These are phyloP conservation scores for Bryoerythrophyllum caledonicum DNA, from an alignment of 225 moss, liverwort and hornwort genomes.

Conservation along the genomic window DNA sequence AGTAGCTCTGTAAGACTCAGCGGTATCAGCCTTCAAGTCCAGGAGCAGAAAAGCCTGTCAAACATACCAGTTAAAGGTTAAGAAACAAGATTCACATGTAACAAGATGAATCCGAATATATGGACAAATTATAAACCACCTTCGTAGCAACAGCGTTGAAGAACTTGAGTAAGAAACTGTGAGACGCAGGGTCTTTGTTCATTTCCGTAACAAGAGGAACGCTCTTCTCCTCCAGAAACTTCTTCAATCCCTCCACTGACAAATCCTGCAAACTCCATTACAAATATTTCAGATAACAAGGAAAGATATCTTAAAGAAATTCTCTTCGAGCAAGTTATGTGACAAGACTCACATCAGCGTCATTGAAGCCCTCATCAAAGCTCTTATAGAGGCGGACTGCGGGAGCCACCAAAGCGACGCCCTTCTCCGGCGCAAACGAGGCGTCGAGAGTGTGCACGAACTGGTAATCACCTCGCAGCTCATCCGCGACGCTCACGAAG, in stretches of 20 bases:
- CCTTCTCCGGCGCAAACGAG: slow-evolving; percentile 60
- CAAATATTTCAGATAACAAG: neutral
- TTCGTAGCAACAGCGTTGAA: slow-evolving; percentile 76
- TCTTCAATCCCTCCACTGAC: slow-evolving; percentile 56
- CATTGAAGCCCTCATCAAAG: slow-evolving; percentile 86
- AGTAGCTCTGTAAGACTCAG: slow-evolving; percentile 43
- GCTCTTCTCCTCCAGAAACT: slow-evolving; percentile 68
- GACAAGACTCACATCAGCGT: slow-evolving; percentile 54
- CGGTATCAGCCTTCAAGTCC: slow-evolving; percentile 54
- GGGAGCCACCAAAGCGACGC: slow-evolving; percentile 55
- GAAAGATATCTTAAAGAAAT: too few species aligned
- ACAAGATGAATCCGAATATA: neutral
- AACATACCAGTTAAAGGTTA: slow-evolving; percentile 7
- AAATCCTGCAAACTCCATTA: slow-evolving; percentile 60
- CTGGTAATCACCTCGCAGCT: slow-evolving; percentile 56
- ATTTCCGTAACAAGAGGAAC: slow-evolving; percentile 75
- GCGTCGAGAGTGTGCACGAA: slow-evolving; percentile 70
- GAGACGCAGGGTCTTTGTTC: slow-evolving; percentile 81
- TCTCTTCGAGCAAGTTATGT: too few species aligned
- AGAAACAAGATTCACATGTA: slow-evolving; percentile 13
- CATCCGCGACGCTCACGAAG: slow-evolving; percentile 70
- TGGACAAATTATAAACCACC: slow-evolving; percentile 35
- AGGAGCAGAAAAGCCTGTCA: slow-evolving; percentile 78
- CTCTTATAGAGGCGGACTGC: slow-evolving; percentile 79
- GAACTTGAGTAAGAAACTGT: slow-evolving; percentile 76